Evolutionary conservation across 495 filamentous ascomycete species (phyloP), one percentile per base, ranked within the genome.

Genomic region (Penicillium canescens): DNA sequence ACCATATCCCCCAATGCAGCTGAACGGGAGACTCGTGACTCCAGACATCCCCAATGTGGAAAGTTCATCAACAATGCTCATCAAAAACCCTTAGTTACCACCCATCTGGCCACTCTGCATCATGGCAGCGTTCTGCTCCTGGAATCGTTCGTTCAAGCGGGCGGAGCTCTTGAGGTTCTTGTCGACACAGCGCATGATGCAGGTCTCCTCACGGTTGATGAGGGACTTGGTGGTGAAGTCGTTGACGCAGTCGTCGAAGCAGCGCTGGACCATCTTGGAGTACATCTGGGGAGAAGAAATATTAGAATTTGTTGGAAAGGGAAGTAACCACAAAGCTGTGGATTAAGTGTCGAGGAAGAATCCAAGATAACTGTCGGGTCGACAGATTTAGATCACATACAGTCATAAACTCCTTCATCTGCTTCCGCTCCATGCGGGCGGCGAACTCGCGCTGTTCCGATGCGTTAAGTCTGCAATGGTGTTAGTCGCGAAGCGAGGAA

Each of bases 161-260:
- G 91, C 87, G 34, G 88, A 88, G 47, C 86, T 83, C 69, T 96
- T 93, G 73, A 97, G 82, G 70, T 89, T 88, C 81, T 98, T 98
- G 73, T 93, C 87, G 20, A 97, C 91, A 71, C 95, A 99, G 57
- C 91, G 87, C 77, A 88, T 85, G 54, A 96, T 83, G 74, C 95
- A 98, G 61, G 87, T 82, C 66, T 92, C 88, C 73, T 99, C 94
- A 59, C 89, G 86, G 55, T 82, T 77, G 49, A 86, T 84, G 31
- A 99, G 83, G 6, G 90, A 90, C 78, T 97, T 97, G 79, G 90
- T 94, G 66, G 91, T 96, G 83, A 99, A 99, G 78, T 97, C 93
- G 71, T 91, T 93, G 72, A 98, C 84, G 77, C 94, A 99, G 76
- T 94, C 86, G 67, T 91, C 87, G 80, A 98, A 98, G 82, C 94